Evolutionary conservation across 805 yeast genomes (phyloP).

Genomic region (Candida corydali): DNA sequence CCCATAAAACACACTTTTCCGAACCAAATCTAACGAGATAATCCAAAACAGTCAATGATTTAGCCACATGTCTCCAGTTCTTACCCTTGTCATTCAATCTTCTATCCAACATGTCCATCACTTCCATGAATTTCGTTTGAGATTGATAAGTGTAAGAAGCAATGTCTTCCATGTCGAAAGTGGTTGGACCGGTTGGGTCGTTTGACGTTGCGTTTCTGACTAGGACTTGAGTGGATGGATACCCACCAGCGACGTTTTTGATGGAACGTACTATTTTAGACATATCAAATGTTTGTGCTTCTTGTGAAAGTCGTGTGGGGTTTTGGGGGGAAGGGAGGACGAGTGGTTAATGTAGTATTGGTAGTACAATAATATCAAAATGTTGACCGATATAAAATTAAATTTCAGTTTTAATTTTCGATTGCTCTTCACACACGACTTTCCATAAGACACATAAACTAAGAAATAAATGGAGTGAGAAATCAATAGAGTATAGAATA

Average conservation of each 20-base stretch:
- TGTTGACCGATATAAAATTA: constrained; percentile 3
- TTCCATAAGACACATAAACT: too few species aligned
- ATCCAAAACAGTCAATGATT: constrained; percentile 84
- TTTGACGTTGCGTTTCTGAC: constrained; percentile 93
- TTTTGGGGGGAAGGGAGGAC: too few species aligned
- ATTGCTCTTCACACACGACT: constrained; percentile 3
- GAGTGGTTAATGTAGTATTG: too few species aligned
- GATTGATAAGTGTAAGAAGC: constrained; percentile 67
- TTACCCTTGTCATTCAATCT: constrained; percentile 94
- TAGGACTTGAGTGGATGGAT: constrained; percentile 76
- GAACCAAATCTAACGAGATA: constrained; percentile 81
- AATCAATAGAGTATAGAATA: too few species aligned
- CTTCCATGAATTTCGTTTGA: constrained; percentile 72
- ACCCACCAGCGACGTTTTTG: constrained; percentile 88
- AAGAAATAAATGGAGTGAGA: too few species aligned
- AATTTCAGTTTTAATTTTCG: neutral
- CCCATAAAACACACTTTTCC: constrained; percentile 88
- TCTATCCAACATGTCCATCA: constrained; percentile 91
- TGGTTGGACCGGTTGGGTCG: constrained; percentile 80
- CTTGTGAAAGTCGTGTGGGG: too few species aligned
- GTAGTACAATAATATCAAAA: neutral
- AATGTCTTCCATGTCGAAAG: constrained; percentile 77
- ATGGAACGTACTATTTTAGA: constrained; percentile 79
- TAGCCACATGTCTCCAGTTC: constrained; percentile 95
- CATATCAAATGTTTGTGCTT: too few species aligned